Conservation (phyloP, 805 yeast species). For the Alloascoidea hylecoeti region DNA sequence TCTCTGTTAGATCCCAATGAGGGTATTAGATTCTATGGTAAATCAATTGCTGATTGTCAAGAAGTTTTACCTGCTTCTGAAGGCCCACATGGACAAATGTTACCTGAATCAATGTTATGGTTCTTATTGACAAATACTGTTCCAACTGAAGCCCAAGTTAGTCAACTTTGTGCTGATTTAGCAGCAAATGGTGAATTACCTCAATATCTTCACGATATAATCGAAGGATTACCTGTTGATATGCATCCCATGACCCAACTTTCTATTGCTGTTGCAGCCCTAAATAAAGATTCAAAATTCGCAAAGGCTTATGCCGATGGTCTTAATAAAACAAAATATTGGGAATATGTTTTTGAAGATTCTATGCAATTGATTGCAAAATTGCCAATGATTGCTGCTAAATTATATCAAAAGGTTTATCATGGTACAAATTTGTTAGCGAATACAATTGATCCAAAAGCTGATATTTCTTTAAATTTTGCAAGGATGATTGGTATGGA, state of each 20-base stretch:
- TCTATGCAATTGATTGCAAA: slow-evolving; percentile 41
- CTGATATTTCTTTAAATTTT: slow-evolving; percentile 51
- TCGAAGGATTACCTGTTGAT: slow-evolving; percentile 39
- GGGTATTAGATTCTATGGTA: slow-evolving; percentile 52
- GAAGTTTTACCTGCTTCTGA: slow-evolving; percentile 30
- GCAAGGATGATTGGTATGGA: slow-evolving; percentile 38
- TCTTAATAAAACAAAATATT: slow-evolving; percentile 39
- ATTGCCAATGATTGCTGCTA: slow-evolving; percentile 46
- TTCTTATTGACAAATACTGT: slow-evolving; percentile 44
- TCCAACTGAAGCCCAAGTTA: slow-evolving; percentile 37
- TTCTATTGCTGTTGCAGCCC: slow-evolving; percentile 44
- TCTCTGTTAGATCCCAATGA: slow-evolving; percentile 46
- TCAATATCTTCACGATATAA: slow-evolving; percentile 33
- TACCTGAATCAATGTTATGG: slow-evolving; percentile 58
- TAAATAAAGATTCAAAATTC: slow-evolving; percentile 44
- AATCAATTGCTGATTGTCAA: slow-evolving; percentile 46
- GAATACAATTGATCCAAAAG: slow-evolving; percentile 28
- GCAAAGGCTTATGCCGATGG: slow-evolving; percentile 46
- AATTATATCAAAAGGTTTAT: slow-evolving; percentile 36
- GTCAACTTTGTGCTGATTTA: slow-evolving; percentile 32
- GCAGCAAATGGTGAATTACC: slow-evolving; percentile 44
- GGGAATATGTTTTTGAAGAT: slow-evolving; percentile 52
- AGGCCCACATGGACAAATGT: slow-evolving; percentile 32
- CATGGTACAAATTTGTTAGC: slow-evolving; percentile 25
- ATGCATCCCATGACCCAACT: slow-evolving; percentile 62